Conservation (phyloP, 129 eudicot species). For the Flaveria linearis region DNA sequence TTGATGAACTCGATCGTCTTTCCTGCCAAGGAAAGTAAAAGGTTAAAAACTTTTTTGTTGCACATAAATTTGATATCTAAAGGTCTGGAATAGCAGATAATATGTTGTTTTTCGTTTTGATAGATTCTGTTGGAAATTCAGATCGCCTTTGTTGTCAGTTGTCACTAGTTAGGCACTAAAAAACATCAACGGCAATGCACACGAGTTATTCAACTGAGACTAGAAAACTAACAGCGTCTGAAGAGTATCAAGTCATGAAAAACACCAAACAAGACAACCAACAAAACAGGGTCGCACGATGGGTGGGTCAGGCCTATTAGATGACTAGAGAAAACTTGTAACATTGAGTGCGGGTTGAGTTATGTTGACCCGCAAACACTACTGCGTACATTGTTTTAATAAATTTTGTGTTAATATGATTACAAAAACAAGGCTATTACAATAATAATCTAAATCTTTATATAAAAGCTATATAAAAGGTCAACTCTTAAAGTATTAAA, state of each 20-base stretch:
- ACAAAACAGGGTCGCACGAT: not conserved
- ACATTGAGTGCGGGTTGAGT: not conserved
- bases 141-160: too few relatives aligned
- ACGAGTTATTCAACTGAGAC: conserved; percentile 9
- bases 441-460: not conserved
- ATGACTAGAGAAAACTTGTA: not conserved
- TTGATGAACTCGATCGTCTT: conserved; percentile 75
- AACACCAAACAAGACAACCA: not conserved
- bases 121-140: not conserved
- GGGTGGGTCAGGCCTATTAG: not conserved
- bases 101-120: not conserved
- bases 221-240: not conserved
- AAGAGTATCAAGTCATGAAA: not conserved
- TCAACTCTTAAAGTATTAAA: not conserved
- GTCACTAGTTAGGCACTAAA: not conserved
- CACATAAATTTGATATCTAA: conserved; percentile 12
- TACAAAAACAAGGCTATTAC: not conserved
- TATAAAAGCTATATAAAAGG: not conserved
- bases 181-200: not conserved
- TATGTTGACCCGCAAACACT: not conserved
- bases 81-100: conserved; percentile 1
- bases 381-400: not conserved
- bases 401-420: not conserved
- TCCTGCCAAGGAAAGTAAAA: conserved; percentile 51
- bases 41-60: not conserved